phyloP scores from a whole-genome alignment of 2,329 filamentous ascomycete genomes.

The Whalleya microplaca region DNA sequence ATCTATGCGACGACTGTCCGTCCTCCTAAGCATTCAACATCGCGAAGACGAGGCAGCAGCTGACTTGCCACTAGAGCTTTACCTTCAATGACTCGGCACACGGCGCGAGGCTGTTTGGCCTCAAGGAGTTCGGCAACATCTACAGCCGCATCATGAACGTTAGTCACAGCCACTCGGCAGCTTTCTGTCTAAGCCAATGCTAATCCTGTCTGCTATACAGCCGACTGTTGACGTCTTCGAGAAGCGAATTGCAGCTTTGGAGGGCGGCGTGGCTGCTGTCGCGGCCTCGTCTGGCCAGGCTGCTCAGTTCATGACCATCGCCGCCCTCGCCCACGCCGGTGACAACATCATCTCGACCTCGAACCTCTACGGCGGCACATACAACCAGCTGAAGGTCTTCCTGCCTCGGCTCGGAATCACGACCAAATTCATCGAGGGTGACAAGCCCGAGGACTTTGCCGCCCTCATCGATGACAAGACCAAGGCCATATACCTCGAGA shows the following conservation, averaged over 20 bases:
- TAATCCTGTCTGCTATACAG: constrained; percentile 45
- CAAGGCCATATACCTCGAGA: constrained; percentile 90
- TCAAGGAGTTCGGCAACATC: constrained; percentile 97
- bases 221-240: constrained; percentile 96
- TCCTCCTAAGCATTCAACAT: not conserved
- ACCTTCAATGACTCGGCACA: constrained; percentile 96
- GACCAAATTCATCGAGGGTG: constrained; percentile 85
- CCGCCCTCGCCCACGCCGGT: constrained; percentile 80
- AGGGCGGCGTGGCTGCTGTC: constrained; percentile 86
- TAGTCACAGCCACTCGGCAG: constrained; percentile 35
- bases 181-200: not conserved
- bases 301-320: constrained; percentile 89
- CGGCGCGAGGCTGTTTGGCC: constrained; percentile 89
- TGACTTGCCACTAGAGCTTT: constrained; percentile 64
- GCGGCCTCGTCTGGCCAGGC: constrained; percentile 85
- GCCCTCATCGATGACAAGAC: constrained; percentile 89
- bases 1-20: constrained; percentile 87
- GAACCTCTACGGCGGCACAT: constrained; percentile 92
- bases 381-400: constrained; percentile 95
- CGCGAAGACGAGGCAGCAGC: not conserved
- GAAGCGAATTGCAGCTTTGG: constrained; percentile 92
- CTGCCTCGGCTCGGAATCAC: constrained; percentile 84
- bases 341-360: constrained; percentile 93
- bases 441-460: constrained; percentile 77
- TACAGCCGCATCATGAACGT: constrained; percentile 97